Base-by-base conservation (phyloP, 805 yeast species). In the Starmerella ratchasimensis region DNA sequence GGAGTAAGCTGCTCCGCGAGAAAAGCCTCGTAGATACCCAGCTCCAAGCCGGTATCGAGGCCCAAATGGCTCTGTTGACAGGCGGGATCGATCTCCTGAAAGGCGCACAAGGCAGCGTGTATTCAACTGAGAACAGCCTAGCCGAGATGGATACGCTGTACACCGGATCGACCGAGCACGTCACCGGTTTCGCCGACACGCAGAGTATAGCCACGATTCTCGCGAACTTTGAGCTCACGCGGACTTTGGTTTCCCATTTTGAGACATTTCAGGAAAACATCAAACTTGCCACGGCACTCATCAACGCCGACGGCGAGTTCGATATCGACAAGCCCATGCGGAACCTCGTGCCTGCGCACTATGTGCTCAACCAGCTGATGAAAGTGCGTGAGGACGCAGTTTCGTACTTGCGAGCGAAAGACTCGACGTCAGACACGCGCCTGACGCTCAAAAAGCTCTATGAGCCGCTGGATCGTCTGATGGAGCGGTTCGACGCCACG, bases 11-110 rank as follows among this genome's bases (percentile, higher is more conserved):
- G 17, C 48, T 41, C 28, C 56, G 63, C 45, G 94, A 88, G 52
- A 81, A 80, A 54, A 67, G 77, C 0, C 68, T 79, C 3, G 63
- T 83, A 10, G 94, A 82, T 48, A 64, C 76, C 33, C 88, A 83
- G 53, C 62, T 88, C 45, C 73, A 71, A 49, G 60, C 78, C 28
- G 79, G 77, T 35, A 71, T 82, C n/a, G 73, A 71, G 51, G 67
- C 67, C 28, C 82, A 75, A 47, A 69, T 72, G 40, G 74, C 71
- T 31, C 59, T 69, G 7, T 68, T 80, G 1, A 58, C 71, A 46
- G 61, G 46, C 54, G 48, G 59, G 24, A 38, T 62, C 54, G 41
- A 53, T 54, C 34, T 59, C 44, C 44, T 60, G 34, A 47, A 45
- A 11, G 50, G 54, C 16, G 63, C 70, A 28, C 65, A 67, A 41